Percentiles rank a stretch among this genome's conserved stretches.
phyloP scores from a whole-genome alignment of 2,329 filamentous ascomycete genomes.

The Penicillium paneum region DNA sequence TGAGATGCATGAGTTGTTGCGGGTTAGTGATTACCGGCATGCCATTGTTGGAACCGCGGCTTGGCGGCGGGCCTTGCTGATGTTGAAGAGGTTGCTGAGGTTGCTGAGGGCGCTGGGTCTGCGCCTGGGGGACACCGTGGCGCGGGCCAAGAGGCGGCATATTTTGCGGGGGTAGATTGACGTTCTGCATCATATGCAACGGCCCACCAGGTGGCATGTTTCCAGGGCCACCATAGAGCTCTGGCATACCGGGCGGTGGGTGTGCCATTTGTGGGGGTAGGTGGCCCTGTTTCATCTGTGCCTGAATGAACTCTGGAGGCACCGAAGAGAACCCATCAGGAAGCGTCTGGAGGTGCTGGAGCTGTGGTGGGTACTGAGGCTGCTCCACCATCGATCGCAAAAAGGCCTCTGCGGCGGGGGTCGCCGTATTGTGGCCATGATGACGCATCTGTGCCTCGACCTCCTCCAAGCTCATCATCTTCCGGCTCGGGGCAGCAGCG shows the following conservation, averaged over 20 bases:
- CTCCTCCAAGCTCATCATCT: constrained; percentile 94
- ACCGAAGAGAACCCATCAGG: constrained; percentile 35
- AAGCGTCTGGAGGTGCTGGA: constrained; percentile 30
- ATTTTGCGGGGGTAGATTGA: constrained; percentile 58
- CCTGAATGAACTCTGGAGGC: constrained; percentile 50
- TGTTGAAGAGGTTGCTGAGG: constrained; percentile 35
- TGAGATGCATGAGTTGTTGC: constrained; percentile 70
- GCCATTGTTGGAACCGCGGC: constrained; percentile 36
- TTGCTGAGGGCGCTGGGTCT: constrained; percentile 31
- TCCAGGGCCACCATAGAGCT: constrained; percentile 43
- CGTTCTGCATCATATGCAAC: constrained; percentile 76
- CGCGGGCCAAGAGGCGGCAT: constrained; percentile 37
- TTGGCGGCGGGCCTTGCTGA: constrained; percentile 36
- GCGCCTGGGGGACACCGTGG: constrained; percentile 37
- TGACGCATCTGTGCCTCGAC: constrained; percentile 89
- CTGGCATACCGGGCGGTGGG: constrained; percentile 41
- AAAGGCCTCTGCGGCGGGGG: constrained; percentile 27
- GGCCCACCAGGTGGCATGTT: constrained; percentile 54
- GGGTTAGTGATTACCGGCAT: constrained; percentile 63
- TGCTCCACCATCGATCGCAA: constrained; percentile 30
- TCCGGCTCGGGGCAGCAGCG: constrained; percentile 49
- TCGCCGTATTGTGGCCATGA: constrained; percentile 48
- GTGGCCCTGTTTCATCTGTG: constrained; percentile 35
- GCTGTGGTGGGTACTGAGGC: constrained; percentile 31
- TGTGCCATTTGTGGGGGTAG: constrained; percentile 38